phyloP scores from a whole-genome alignment of 352 stramenopile species.

The Globisporangium parvum region DNA sequence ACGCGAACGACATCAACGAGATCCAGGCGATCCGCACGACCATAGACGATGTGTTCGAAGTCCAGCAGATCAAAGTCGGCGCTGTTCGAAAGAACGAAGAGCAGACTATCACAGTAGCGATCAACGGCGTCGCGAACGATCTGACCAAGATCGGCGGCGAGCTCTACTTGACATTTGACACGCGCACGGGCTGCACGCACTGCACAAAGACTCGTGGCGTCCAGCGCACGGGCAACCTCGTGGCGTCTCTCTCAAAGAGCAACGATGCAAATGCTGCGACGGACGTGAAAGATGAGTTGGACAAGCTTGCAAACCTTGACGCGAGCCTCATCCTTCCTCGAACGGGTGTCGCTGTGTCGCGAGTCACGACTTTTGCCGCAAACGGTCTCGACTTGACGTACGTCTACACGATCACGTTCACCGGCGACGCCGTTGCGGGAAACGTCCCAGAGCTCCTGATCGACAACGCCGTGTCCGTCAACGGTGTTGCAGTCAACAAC shows the following conservation, averaged over 20 bases:
- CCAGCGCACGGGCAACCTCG: conserved; percentile 34
- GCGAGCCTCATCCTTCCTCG: background rate
- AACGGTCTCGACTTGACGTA: conserved; percentile 51
- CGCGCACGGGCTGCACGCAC: conserved; percentile 67
- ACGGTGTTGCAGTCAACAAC: conserved; percentile 9
- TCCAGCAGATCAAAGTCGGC: conserved; percentile 84
- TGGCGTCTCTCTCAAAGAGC: conserved; percentile 26
- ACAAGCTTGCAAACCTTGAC: conserved; percentile 54
- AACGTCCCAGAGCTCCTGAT: conserved; percentile 78
- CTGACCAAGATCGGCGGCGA: conserved; percentile 37
- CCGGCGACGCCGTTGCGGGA: conserved; percentile 68
- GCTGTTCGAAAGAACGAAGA: conserved; percentile 64
- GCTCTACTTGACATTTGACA: conserved; percentile 59
- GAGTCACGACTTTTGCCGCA: conserved; percentile 8
- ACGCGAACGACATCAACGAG: conserved; percentile 88
- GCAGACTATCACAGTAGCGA: conserved; percentile 75
- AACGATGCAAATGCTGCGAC: conserved; percentile 15
- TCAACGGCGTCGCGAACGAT: conserved; percentile 58
- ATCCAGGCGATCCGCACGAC: conserved; percentile 87
- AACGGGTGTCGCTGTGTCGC: conserved; percentile 25
- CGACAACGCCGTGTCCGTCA: conserved; percentile 33
- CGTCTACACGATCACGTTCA: conserved; percentile 85
- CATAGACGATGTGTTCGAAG: conserved; percentile 68
- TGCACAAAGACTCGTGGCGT: conserved; percentile 61
- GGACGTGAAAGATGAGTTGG: conserved; percentile 24